Conservation (phyloP, 2,329 filamentous ascomycete genomes). For the Aureobasidium sp. region DNA sequence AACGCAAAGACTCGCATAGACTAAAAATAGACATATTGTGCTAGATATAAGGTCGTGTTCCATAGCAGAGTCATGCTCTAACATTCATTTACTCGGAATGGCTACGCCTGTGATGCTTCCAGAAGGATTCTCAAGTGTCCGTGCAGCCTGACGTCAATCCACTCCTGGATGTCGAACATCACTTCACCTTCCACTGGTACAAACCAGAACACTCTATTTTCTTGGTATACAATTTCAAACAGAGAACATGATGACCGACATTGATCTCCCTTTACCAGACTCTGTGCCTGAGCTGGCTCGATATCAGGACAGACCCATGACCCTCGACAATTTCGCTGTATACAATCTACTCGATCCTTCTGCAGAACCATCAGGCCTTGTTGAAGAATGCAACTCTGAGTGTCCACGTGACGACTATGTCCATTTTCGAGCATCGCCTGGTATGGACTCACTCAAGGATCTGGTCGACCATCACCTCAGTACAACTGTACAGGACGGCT, state of each 20-base stretch:
- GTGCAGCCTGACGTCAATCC: no score
- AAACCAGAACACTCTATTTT: no score
- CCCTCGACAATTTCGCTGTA: background rate
- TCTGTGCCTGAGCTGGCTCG: background rate
- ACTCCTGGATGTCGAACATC: no score
- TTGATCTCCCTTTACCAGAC: background rate
- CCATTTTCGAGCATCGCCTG: background rate
- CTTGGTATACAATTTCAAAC: no score
- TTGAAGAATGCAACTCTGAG: background rate
- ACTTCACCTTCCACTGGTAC: no score
- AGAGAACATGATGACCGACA: background rate
- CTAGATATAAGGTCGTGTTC: no score
- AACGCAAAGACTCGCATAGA: no score
- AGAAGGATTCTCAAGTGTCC: no score
- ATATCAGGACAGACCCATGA: background rate
- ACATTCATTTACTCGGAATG: no score
- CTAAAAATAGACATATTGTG: no score
- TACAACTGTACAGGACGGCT: background rate
- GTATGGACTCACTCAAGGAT: background rate
- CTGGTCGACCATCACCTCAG: background rate
- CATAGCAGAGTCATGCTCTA: no score
- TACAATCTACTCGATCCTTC: background rate
- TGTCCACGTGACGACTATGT: background rate
- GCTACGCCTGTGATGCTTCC: no score
- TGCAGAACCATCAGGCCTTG: background rate